A percentile compares a stretch with the other conserved stretches of the same genome.
phyloP scores from a whole-genome alignment of 2,329 filamentous ascomycete species.

The Cladosporium sp. region DNA sequence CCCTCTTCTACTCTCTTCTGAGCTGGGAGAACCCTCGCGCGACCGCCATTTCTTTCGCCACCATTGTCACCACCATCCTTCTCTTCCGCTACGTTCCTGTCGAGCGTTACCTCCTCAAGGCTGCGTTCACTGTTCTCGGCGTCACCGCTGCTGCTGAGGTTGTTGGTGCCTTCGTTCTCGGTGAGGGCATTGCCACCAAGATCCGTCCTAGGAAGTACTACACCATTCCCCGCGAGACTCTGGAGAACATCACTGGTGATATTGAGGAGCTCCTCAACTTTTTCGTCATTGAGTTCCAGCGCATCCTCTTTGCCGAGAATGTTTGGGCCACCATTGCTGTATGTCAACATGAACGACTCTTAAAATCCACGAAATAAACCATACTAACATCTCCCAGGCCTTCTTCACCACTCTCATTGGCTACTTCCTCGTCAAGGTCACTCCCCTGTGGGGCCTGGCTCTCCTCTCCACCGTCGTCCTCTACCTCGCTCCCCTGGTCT shows the following conservation, averaged over 20 bases:
- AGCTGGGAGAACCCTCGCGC: conserved; percentile 64
- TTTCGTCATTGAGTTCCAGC: conserved; percentile 64
- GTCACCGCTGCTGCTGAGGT: conserved; percentile 55
- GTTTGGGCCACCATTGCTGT: conserved; percentile 56
- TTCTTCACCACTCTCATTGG: conserved; percentile 55
- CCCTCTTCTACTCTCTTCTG: conserved; percentile 60
- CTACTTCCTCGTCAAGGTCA: conserved; percentile 62
- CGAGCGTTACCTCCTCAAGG: conserved; percentile 58
- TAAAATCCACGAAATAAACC: not conserved
- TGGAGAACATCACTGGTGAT: conserved; percentile 58
- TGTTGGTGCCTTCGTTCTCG: conserved; percentile 51
- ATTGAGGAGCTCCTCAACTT: conserved; percentile 63
- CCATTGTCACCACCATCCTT: conserved; percentile 56
- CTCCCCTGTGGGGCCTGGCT: conserved; percentile 60
- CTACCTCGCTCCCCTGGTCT: conserved; percentile 58
- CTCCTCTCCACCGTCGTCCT: conserved; percentile 52
- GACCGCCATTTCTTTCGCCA: conserved; percentile 56
- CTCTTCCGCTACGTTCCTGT: conserved; percentile 59
- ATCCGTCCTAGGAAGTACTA: conserved; percentile 62
- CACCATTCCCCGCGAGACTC: conserved; percentile 59
- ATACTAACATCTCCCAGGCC: conserved; percentile 40
- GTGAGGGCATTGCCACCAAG: conserved; percentile 55
- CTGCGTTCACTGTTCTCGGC: conserved; percentile 54
- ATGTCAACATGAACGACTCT: conserved; percentile 30
- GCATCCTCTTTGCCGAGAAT: conserved; percentile 62